Evolutionary conservation across 345 rosid genomes (phyloP), one percentile per base, ranked within the genome.

Genomic region (Populus nigra): DNA sequence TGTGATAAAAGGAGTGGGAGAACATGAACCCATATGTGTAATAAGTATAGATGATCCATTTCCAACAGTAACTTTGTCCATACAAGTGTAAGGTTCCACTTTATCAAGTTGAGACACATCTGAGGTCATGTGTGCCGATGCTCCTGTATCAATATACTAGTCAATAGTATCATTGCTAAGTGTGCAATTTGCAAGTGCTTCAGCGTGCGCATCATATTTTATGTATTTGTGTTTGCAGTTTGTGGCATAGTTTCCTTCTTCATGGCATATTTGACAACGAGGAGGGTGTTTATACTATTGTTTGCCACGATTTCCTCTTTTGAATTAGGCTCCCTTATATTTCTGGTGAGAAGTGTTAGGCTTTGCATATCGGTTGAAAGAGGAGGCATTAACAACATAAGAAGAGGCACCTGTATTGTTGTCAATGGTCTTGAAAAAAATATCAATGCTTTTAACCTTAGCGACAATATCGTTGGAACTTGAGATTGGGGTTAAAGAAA

Each of bases 41-140:
- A 65, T 78, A 12, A 66, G 68, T 35, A 78, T 22, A 17, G 68
- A 50, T 8, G 41, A 53, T 47, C 77, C 76, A 73, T 79, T 73
- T 11, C 73, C 55, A 16, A 73, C 25, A 73, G 66, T 73, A 4
- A 79, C 59, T 35, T 7, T 35, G 29, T 79, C 69, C 49, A 49
- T 65, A 72, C 76, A 12, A 33, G 59, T 68, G 67, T 79, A 79
- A 11, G 5, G 11, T 17, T 33, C 45, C 18, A 69, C 13, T 3
- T 74, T 45, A 4, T 57, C 53, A 45, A 74, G n/a, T 2, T 39
- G 4, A n/a, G 75, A 68, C 1, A 13, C 49, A 45, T 9, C 5
- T 3, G 2, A 5, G 1, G 77, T 73, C 45, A 70, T 77, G 7
- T 62, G 23, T 10, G 71, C 5, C 11, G 12, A 73, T 29, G 74